Conservation (phyloP, 495 filamentous ascomycete genomes). For the Tuber calosporum region DNA sequence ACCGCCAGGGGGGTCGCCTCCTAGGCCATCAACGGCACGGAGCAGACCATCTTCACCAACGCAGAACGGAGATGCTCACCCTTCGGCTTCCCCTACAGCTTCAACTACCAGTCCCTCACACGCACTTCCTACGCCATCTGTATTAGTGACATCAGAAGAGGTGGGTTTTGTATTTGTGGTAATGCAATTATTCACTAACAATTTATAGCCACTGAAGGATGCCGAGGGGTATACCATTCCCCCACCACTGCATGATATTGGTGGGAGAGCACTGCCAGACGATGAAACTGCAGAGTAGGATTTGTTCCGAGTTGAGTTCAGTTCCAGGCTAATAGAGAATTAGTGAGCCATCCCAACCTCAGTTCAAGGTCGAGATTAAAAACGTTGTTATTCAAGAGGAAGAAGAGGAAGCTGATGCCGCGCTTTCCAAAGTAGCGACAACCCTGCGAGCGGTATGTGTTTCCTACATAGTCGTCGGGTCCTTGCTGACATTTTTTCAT, state of each 20-base stretch:
- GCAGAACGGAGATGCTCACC: slow-evolving; percentile 30
- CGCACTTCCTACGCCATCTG: slow-evolving; percentile 24
- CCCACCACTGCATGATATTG: slow-evolving; percentile 39
- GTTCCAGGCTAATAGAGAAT: slow-evolving; percentile 19
- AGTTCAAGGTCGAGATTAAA: slow-evolving; percentile 85
- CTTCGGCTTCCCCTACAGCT: slow-evolving; percentile 24
- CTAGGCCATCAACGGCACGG: slow-evolving; percentile 21
- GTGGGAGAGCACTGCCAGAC: slow-evolving; percentile 47
- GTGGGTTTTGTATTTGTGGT: slow-evolving; percentile 11
- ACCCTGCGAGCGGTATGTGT: slow-evolving; percentile 61
- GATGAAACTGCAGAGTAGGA: slow-evolving; percentile 68
- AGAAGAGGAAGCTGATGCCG: slow-evolving; percentile 76
- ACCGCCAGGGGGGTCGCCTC: slow-evolving; percentile 18
- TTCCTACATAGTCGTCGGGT: not conserved
- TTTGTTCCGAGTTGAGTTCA: slow-evolving; percentile 45
- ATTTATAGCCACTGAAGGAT: slow-evolving; percentile 48
- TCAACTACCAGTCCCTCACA: slow-evolving; percentile 14
- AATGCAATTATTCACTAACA: slow-evolving; percentile 1
- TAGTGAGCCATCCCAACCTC: slow-evolving; percentile 55
- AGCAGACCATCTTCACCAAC: slow-evolving; percentile 23
- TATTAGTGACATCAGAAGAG: slow-evolving; percentile 36
- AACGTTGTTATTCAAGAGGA: slow-evolving; percentile 92
- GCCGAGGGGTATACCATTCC: slow-evolving; percentile 48
- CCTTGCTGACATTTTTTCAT: slow-evolving; percentile 51
- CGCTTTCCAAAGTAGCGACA: slow-evolving; percentile 84